A percentile compares a stretch with the other conserved stretches of the same genome.
These are phyloP conservation scores for Waltergamsia citrina DNA, from an alignment of 2,329 filamentous ascomycete species.

Conservation along the genomic window DNA sequence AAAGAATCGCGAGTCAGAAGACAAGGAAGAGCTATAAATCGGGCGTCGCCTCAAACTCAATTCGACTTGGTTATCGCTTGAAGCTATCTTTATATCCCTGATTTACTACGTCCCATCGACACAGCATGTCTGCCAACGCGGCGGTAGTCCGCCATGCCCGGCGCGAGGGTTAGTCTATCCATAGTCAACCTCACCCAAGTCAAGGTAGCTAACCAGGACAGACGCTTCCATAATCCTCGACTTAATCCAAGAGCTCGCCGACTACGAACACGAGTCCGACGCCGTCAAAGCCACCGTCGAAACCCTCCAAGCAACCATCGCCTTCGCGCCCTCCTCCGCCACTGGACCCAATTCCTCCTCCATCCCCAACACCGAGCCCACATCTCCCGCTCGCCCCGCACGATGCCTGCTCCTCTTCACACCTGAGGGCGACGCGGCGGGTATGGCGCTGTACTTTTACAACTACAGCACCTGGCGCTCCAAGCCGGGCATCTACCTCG, in stretches of 20 bases:
- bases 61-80: no score
- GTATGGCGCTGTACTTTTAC: constrained; percentile 88
- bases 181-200: no score
- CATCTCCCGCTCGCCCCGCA: constrained; percentile 51
- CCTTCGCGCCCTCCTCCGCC: constrained; percentile 54
- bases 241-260: constrained; percentile 77
- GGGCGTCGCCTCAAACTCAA: no score
- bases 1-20: no score
- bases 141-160: constrained; percentile 35
- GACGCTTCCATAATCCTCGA: constrained; percentile 74
- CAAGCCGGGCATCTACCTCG: constrained; percentile 82
- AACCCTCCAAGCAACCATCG: constrained; percentile 64
- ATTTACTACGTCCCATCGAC: no score
- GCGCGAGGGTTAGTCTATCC: constrained; percentile 42
- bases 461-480: constrained; percentile 93
- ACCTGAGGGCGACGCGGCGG: constrained; percentile 41
- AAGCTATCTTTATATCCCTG: no score
- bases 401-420: constrained; percentile 63
- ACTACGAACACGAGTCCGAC: constrained; percentile 72
- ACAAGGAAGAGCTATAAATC: no score
- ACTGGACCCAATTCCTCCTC: constrained; percentile 24
- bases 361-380: constrained; percentile 39
- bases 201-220: constrained; percentile 21
- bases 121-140: constrained; percentile 3
- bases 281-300: constrained; percentile 71